Base-by-base conservation (phyloP, 169 alveolate genomes). In the Plasmodium gallinaceum region DNA sequence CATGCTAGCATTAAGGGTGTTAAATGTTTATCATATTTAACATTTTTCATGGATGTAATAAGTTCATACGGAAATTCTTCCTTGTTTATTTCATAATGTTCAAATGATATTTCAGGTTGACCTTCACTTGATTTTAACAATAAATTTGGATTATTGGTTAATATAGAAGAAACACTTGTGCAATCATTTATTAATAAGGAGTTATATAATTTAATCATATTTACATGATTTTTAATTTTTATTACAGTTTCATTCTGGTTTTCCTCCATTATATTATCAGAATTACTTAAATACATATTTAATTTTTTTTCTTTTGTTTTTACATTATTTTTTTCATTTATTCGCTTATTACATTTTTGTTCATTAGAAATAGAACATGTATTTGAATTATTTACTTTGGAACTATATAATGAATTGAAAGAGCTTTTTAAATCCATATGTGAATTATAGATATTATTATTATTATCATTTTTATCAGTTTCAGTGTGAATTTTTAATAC, bases 1-100 rank as follows among this genome's bases (percentile, higher is more conserved):
- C 94, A 80, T 2, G 97, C 97, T 9, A 95, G 86, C 90, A 92
- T 83, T 51, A 95, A 90, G 0, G 97, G 96, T 5, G 95, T 95
- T 54, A 92, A 93, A 61, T 90, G 87, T 51, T 72, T 64, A 32
- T 88, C 90, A 8, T 70, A 48, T 46, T 58, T 86, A 43, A 69
- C 70, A 86, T 86, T 86, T 65, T 86, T 69, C 80, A 71, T 86
- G 18, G 80, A 70, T 73, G 91, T 52, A 43, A 69, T 48, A 32
- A 83, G 69, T 58, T 83, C 91, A 18, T 62, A 69, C 2, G 91
- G 85, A 43, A 62, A 83, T 39, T 70, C 76, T 26, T 61, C 87
- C 14, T 60, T 52, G 20, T 71, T 71, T 22, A 60, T 86, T 70
- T 86, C 76, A 24, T 80, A 86, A 86, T 70, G 92, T 10, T 86